Base-by-base conservation (phyloP, 495 filamentous ascomycete species). In the Tuber aestivum region DNA sequence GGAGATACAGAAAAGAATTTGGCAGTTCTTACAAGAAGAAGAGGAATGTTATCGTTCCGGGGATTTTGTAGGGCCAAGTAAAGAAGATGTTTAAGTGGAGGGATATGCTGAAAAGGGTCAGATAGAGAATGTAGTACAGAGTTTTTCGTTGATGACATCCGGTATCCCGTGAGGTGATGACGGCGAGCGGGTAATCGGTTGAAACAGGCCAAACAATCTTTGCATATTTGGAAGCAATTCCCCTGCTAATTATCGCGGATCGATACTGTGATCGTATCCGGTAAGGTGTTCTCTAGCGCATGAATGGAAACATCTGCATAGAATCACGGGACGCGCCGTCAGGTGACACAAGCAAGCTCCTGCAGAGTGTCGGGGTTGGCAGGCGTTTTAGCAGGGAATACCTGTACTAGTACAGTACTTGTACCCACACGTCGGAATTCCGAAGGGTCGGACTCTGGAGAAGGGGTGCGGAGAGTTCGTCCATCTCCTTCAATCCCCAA, bases 1-100 rank as follows among this genome's bases (percentile, higher is more conserved):
- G 85, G 83, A 90, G 91, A 73, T 94, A 96, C 84, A 89, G 95
- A 74, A 91, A 92, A 84, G 93, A 97, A 83, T 97, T 97, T 84
- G 91, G 91, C 69, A 91, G 92, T 78, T 91, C 90, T 84, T 99
- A 99, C 84, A 92, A 92, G 89, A 97, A 97, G 91, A 88, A 88
- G 77, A 65, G 56, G 56, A 92, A 86, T 81, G 87, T 87, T 74
- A 91, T 99, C 85, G 77, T 98, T 37, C 94, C 95, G 35, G 91
- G 91, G 32, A 81, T 89, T 44, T 80, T 84, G 71, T 83, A 82
- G 70, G 16, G 38, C 35, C 14, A 35, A n/a, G 42, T 23, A 65
- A 65, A 14, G 32, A 32, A 27, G 27, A 10, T 35, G 56, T 2
- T 65, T 32, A 6, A 5, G 27, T 5, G 50, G n/a, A 61, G 27